Percentiles rank a stretch among this genome's conserved stretches.
Evolutionary conservation across 1,284 basidiomycete genomes (phyloP).

Genomic region (Mycosarcoma mackinlayi): DNA sequence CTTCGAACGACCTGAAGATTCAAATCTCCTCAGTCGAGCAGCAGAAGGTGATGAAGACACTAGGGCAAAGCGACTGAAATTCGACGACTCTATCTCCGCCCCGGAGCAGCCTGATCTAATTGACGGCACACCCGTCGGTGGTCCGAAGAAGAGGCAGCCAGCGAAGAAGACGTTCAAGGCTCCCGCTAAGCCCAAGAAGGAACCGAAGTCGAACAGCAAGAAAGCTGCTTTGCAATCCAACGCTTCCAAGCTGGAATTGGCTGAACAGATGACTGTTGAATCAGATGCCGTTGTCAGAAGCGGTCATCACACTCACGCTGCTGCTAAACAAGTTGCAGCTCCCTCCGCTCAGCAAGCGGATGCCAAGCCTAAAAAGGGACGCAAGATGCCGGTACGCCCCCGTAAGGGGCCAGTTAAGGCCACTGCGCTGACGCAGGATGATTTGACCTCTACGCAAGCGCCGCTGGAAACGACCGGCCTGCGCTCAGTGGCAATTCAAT

Average conservation of each 20-base stretch:
- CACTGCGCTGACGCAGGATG: background rate
- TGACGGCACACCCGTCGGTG: background rate
- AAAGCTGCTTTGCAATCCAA: background rate
- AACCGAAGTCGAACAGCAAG: constrained; percentile 7
- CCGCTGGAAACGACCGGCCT: background rate
- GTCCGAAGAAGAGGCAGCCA: background rate
- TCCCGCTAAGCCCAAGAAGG: constrained; percentile 16
- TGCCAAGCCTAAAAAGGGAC: constrained; percentile 1
- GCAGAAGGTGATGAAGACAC: constrained; percentile 4
- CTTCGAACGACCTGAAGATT: background rate
- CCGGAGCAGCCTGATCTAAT: background rate
- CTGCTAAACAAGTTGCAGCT: background rate
- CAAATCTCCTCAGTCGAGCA: background rate
- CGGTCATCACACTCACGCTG: background rate
- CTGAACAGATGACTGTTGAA: background rate
- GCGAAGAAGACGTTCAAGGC: background rate
- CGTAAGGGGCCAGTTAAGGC: constrained; percentile 9
- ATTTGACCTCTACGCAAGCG: background rate
- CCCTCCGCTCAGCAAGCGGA: background rate
- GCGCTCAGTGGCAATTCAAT: background rate
- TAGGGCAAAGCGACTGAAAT: constrained; percentile 11
- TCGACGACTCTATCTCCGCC: background rate
- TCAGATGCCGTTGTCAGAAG: background rate
- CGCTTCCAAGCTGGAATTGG: background rate
- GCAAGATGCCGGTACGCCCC: constrained; percentile 7